Evolutionary conservation across 441 rosid species (phyloP).

Genomic region (Manihot esculenta): DNA sequence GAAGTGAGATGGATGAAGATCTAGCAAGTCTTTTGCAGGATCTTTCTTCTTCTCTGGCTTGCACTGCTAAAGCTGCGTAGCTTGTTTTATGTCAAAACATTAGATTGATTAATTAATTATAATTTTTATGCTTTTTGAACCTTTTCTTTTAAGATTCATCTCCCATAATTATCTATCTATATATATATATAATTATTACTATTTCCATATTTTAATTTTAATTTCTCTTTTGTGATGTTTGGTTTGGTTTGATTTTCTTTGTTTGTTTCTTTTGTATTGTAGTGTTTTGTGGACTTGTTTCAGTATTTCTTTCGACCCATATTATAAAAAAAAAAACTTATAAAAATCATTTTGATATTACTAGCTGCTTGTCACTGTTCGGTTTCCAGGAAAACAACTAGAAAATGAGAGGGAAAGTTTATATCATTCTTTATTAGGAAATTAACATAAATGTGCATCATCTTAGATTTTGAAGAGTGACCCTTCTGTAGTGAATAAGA

Average conservation of each 20-base stretch:
- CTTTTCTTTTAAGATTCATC: not conserved
- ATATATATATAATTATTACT: no score
- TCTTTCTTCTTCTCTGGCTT: slow-evolving; percentile 31
- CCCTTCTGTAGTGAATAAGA: not conserved
- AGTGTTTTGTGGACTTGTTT: no score
- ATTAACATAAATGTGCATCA: not conserved
- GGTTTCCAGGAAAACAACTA: no score
- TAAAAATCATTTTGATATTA: no score
- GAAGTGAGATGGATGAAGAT: slow-evolving; percentile 35
- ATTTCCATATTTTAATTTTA: not conserved
- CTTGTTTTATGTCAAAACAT: not conserved
- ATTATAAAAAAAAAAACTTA: no score
- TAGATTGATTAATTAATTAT: no score
- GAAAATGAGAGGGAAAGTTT: no score
- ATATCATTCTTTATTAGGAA: not conserved
- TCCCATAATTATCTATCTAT: no score
- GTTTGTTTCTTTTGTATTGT: not conserved
- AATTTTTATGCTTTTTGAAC: not conserved
- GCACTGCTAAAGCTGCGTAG: slow-evolving; percentile 49
- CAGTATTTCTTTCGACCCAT: no score
- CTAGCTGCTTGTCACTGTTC: no score
- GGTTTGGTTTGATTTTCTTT: not conserved
- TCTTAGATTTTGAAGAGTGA: not conserved
- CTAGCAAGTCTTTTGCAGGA: slow-evolving; percentile 38
- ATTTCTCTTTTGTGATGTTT: not conserved